Evolutionary conservation across 1,139 yeast species (phyloP), one percentile per base, ranked within the genome.

Genomic region (Yamadazyma diospyri): DNA sequence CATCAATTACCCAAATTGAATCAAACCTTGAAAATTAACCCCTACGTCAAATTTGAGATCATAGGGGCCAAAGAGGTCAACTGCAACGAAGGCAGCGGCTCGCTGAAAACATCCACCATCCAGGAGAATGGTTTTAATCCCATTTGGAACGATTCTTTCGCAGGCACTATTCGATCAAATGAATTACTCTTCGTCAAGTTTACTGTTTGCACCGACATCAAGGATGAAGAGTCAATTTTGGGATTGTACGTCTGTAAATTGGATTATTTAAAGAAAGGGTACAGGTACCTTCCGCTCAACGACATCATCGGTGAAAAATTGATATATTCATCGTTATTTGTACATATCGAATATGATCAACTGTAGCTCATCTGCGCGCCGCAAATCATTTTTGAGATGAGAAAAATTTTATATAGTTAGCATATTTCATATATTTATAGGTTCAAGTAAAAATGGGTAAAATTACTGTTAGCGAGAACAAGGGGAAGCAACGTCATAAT

Each of bases 81-180:
- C 3, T 62, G 62, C 63, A 53, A 49, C 23, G 24, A 37, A 1
- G 36, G 35, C 0, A 35, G 46, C 7, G 26, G 40, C 16, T 35
- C 21, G 3, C 41, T 41, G 5, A 48, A 55, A 34, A 72, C 86
- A 0, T 41, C 54, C 4, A 50, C 61, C 3, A 63, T 76, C 3
- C 37, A 50, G 13, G 70, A 71, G 33, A 87, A 88, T 55, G 96
- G 97, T 0, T 87, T 85, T 56, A 88, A 84, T 53, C 97, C 97
- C 0, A 59, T 71, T 2, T 88, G 96, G 96, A 76, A 81, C 45
- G 67, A 73, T 31, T 54, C 52, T 4, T 70, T 79, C 40, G 49
- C 57, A 16, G 72, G 84, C 2, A 53, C 50, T 0, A 49, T 81
- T 8, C 22, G 55, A 2, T 59, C 74, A 4, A 49, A 59, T 23